Evolutionary conservation across 2,329 filamentous ascomycete species (phyloP), one percentile per base, ranked within the genome.

Genomic region (Fusarium mangiferae): DNA sequence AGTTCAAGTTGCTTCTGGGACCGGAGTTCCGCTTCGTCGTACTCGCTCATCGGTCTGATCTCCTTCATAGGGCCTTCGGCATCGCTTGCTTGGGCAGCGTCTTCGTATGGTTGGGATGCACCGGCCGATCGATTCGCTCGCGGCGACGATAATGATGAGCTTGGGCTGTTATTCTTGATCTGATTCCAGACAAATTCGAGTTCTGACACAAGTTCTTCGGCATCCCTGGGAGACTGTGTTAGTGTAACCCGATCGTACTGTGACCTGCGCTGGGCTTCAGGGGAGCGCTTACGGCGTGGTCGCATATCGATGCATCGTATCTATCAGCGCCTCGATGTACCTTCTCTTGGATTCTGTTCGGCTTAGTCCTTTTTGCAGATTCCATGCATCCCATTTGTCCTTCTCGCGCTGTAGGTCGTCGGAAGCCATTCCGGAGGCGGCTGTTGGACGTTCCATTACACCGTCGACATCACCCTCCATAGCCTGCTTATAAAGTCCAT

Each of bases 161-260:
- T 90, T 8, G 92, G 90, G 17, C 90, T 90, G 78, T 96, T 98
- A 76, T 92, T 93, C 82, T 96, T 97, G 77, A 99, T 96, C 82
- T 98, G 96, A 77, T 98, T 95, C 96, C 96, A 99, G 44, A 99
- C 96, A 78, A 98, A 99, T 83, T 99, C 96, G n/a, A 99, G 90
- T 82, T 99, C 96, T 15, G 91, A 88, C 42, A 98, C 95, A 44
- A 99, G 88, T 83, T 97, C 95, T 68, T 92, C 89, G 13, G 94
- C 94, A 81, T 98, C 95, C 55, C 90, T 91, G 73, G 61, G 33
- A 56, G 39, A 35, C 42, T 36, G 26, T 42, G 73, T 80, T 61
- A 80, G 78, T 72, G n/a, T 24, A 70, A 51, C 41, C 28, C 45
- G 38, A 60, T 15, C 24, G 39, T 35, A n/a, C n/a, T 36, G 22